Conservation (phyloP, 164 flowering plant genomes). For the Kalanchoe fedtschenkoi region DNA sequence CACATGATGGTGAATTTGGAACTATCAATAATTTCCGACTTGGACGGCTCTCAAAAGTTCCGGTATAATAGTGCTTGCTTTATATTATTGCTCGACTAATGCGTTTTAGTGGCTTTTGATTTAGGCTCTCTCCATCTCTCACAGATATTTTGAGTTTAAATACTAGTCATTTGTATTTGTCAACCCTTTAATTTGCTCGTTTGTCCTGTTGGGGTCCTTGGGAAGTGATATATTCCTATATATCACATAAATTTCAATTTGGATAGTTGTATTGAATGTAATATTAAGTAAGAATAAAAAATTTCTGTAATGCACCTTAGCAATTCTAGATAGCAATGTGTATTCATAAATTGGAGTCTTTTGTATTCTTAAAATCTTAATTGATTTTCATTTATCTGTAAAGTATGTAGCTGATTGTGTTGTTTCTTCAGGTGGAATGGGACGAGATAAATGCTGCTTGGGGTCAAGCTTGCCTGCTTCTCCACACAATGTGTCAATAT, state of each 20-base stretch:
- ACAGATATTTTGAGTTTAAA: not conserved
- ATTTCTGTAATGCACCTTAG: not conserved
- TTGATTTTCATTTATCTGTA: not conserved
- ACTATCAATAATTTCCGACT: constrained; percentile 96
- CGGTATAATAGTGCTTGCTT: constrained; percentile 24
- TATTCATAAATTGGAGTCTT: not conserved
- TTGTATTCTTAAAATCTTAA: not conserved
- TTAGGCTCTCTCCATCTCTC: not conserved
- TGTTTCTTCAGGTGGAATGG: constrained; percentile 93
- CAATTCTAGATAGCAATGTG: too few relatives aligned
- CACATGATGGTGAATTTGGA: constrained; percentile 97
- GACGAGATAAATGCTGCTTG: constrained; percentile 99
- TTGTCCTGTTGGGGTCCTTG: too few relatives aligned
- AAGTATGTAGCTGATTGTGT: too few relatives aligned
- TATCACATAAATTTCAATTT: not conserved
- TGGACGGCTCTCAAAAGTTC: constrained; percentile 89
- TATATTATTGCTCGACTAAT: too few relatives aligned
- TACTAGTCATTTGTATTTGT: not conserved
- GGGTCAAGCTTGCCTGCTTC: constrained; percentile 98
- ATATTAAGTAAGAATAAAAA: not conserved
- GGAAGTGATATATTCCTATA: too few relatives aligned
- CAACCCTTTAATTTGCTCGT: not conserved
- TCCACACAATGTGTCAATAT: constrained; percentile 93
- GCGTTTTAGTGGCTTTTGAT: not conserved
- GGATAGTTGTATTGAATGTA: not conserved